phyloP scores from a whole-genome alignment of 495 filamentous ascomycete genomes.

The Trichodelitschia bisporula region DNA sequence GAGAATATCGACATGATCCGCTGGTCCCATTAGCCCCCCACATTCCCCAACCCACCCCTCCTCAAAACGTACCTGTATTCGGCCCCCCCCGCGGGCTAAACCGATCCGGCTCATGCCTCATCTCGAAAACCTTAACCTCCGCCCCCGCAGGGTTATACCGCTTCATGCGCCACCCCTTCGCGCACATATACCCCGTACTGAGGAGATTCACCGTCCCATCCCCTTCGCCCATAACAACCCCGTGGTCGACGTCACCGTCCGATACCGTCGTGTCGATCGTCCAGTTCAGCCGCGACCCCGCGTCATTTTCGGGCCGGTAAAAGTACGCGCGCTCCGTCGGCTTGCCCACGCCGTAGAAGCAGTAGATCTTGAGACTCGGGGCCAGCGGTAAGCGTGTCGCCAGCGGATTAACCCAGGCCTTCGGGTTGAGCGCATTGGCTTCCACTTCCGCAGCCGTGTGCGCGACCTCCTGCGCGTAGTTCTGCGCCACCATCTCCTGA shows the following conservation, averaged over 20 bases:
- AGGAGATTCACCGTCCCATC: constrained; percentile 85
- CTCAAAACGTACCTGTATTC: constrained; percentile 40
- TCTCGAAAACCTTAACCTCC: constrained; percentile 68
- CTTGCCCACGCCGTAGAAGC: constrained; percentile 89
- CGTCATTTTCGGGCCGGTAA: constrained; percentile 51
- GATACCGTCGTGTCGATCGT: constrained; percentile 69
- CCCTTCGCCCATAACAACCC: constrained; percentile 79
- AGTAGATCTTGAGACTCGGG: constrained; percentile 85
- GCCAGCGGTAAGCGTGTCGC: constrained; percentile 74
- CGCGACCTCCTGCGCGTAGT: constrained; percentile 78
- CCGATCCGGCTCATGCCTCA: constrained; percentile 85
- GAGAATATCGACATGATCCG: constrained; percentile 91
- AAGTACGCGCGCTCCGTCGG: constrained; percentile 79
- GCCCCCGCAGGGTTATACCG: constrained; percentile 74
- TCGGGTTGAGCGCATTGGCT: constrained; percentile 53
- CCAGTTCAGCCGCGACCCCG: constrained; percentile 45
- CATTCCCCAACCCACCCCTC: neutral
- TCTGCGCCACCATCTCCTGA: constrained; percentile 34
- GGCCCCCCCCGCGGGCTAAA: constrained; percentile 82
- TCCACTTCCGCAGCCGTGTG: constrained; percentile 62
- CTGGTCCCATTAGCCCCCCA: constrained; percentile 11
- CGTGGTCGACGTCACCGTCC: constrained; percentile 46
- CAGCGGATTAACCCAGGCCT: constrained; percentile 87
- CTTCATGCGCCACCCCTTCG: constrained; percentile 78
- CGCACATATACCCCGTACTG: constrained; percentile 86